phyloP scores from a whole-genome alignment of 2,329 filamentous ascomycete genomes.

The Chlorencoelia australis region DNA sequence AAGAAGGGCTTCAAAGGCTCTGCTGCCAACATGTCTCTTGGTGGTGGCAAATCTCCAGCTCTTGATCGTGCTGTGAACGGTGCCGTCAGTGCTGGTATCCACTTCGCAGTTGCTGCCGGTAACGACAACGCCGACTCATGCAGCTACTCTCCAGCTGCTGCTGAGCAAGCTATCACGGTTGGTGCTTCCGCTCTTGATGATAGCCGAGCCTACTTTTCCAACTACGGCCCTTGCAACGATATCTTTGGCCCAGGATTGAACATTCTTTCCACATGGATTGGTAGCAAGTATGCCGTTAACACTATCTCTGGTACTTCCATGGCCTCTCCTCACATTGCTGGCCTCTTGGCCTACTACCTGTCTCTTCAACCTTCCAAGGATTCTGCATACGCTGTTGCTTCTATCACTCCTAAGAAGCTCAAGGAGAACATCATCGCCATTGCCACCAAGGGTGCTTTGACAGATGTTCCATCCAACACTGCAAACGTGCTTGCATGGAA shows the following conservation, averaged over 20 bases:
- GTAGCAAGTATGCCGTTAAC: conserved; percentile 91
- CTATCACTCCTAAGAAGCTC: conserved; percentile 86
- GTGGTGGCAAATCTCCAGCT: conserved; percentile 89
- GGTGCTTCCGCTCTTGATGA: conserved; percentile 90
- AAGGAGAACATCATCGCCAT: conserved; percentile 82
- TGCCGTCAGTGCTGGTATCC: conserved; percentile 80
- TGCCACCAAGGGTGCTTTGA: conserved; percentile 67
- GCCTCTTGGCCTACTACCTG: conserved; percentile 94
- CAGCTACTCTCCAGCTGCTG: conserved; percentile 96
- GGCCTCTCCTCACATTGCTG: conserved; percentile 94
- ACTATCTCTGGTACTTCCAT: conserved; percentile 99
- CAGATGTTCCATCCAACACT: conserved; percentile 75
- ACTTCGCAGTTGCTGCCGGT: conserved; percentile 96
- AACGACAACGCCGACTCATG: conserved; percentile 99
- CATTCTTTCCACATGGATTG: conserved; percentile 98
- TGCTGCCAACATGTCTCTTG: conserved; percentile 98
- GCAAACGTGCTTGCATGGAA: conserved; percentile 98
- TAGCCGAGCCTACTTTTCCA: conserved; percentile 99
- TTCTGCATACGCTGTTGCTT: conserved; percentile 82
- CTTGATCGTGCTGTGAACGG: conserved; percentile 91
- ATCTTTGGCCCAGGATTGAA: conserved; percentile 97
- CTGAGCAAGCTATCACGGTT: conserved; percentile 85
- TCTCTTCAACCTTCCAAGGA: conserved; percentile 86
- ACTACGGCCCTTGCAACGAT: conserved; percentile 98
- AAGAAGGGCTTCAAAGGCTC: conserved; percentile 97